Evolutionary conservation across 148 eudicot species (phyloP), one percentile per base, ranked within the genome.

Genomic region (Arbutus unedo): DNA sequence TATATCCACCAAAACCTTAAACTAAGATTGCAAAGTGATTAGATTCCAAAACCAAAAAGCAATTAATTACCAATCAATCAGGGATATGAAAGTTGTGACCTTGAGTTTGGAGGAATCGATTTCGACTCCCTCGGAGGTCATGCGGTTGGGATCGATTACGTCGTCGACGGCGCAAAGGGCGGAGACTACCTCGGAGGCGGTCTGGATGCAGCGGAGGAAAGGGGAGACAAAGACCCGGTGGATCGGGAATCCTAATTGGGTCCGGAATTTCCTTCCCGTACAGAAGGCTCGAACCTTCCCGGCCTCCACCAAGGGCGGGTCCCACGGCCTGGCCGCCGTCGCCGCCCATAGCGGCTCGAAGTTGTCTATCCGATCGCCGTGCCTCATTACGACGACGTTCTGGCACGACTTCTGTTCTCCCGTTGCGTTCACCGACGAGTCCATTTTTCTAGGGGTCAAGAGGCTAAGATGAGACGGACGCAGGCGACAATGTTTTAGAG

Each of bases 301-400:
- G 19, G 79, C 91, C 2, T 87, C 87, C 8, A 82, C 80, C 0
- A 96, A 85, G 0, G 98, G 98, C 6, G 99, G 99, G 83, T 96
- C 98, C 97, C 97, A 96, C 13, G 92, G 95, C n/a, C 93, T 79
- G n/a, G 83, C 88, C 8, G 97, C 95, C 8, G 87, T 84, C 3
- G 77, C 54, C 19, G 88, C 80, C 99, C 98, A 96, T 11, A 47
- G 57, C 0, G 90, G 90, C 47, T 89, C 99, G 84, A 88, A 89
- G 88, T 96, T 94, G 88, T 96, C 99, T 23, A 88, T 84, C 15
- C 99, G 92, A 76, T 96, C 96, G 14, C 99, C 98, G 86, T 96
- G 99, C 47, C 99, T 85, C 97, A 96, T 91, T 19, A 96, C 91
- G 79, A 96, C 82, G 77, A 96, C 89, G 87, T 94, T 86, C 71